Evolutionary conservation across 441 rosid genomes (phyloP), one percentile per base, ranked within the genome.

Genomic region (Sinapis alba): DNA sequence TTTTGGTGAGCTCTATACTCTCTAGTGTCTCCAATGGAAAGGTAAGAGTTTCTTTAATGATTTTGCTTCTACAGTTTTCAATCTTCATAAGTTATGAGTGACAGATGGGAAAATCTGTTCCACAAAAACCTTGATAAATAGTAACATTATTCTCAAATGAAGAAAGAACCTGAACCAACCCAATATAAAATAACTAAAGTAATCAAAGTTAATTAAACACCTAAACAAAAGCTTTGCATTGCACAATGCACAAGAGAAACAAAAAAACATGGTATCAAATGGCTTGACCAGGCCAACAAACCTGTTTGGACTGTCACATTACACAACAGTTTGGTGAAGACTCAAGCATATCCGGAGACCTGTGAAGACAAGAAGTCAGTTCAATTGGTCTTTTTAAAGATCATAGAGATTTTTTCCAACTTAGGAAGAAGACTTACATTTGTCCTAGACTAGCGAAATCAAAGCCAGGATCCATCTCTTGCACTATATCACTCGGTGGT

Each of bases 401-500:
- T 8, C 21, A 32, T 8, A 61, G 8, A 57, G 30, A 59, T 2
- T 1, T 38, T 41, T 62, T 64, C 8, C 13, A 18, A 24, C 23
- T n/a, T 21, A 75, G 18, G 58, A 57, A 32, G 15, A 72, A 41
- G 47, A 86, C 99, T 89, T 84, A 96, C 98, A 91, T 53, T 76
- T 88, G 97, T 41, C 91, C 92, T 36, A 96, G 89, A 79, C 68
- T 86, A 11, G 97, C 80, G 13, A 91, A 79, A 81, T 91, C 97
- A 34, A 93, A 87, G 26, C 93, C 97, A 58, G 96, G 98, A 76
- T 92, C 86, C 70, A 96, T 86, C 87, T 91, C 97, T 76, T 87
- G 95, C 68, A 96, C 90, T 68, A 93, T 91, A 59, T 96, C 98
- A 58, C 86, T 86, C 1, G 99, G 99, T 38, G 98, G 98, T 71